Base-by-base conservation (phyloP, 306 rosid genomes). In the Castanea crenata region DNA sequence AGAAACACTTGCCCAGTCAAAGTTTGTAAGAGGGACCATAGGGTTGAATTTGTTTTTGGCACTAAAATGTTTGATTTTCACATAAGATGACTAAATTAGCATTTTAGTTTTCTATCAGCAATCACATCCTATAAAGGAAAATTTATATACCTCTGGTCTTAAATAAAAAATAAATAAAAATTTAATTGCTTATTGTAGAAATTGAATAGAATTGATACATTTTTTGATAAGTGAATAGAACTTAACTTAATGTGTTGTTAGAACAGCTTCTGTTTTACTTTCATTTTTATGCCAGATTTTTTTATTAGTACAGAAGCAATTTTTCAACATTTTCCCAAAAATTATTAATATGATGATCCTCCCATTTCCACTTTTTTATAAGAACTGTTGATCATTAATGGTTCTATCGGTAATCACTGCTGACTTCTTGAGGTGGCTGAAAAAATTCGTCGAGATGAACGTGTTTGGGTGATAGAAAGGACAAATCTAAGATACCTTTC, bases 401-500 rank as follows among this genome's bases (percentile, higher is more conserved):
- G 23, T 4, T 67, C 63, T 41, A 74, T 65, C 3, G 3, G 15
- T 73, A 51, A 73, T 72, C 63, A 59, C 27, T 65, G 49, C 80
- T 77, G 64, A 77, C 74, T 86, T 74, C 52, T 29, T 52, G 79
- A 95, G 97, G 99, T 95, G 77, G 95, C 98, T 15, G 96, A 94
- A 6, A 92, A 92, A 86, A 90, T 94, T 78, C 90, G 97, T 67
- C 83, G 79, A 3, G 91, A 94, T 81, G 97, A 92, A 54, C 97
- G 89, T 27, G 97, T 92, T 68, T 82, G 90, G 73, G 89, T 94
- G 75, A 92, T 94, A 73, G 98, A 94, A 76, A 75, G 95, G 79
- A 94, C 95, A 76, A 94, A 94, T 86, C 85, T 94, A 71, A 87
- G 98, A 92, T 88, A 92, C 77, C 92, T 94, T 55, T 49, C 92